Evolutionary conservation across 2,329 filamentous ascomycete species (phyloP), one percentile per base, ranked within the genome.

Genomic region (Grosmannia huntii): DNA sequence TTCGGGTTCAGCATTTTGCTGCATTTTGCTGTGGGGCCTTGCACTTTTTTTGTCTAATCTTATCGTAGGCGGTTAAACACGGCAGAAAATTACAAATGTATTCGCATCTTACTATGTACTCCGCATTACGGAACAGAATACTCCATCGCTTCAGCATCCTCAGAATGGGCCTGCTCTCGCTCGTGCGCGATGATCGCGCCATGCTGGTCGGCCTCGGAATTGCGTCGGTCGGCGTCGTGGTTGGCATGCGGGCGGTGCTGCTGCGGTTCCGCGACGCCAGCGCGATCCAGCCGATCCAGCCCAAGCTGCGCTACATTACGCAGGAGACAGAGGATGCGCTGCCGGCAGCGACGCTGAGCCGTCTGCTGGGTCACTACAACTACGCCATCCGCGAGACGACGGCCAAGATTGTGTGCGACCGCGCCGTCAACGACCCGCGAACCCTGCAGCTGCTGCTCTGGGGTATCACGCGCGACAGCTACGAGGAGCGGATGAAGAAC

Each of bases 291-390:
- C 79, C 82, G 41, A 67, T 75, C 44, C 80, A 83, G 60, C 83
- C 83, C 41, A 85, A 86, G 67, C 81, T 86, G 55, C 81, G 85
- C 64, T 87, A 88, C 68, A 87, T 89, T 62, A 87, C 83, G 16
- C 84, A 90, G 68, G 83, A 86, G 27, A 88, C 85, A 2, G 86
- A 90, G 66, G 86, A 90, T 66, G 80, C 85, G 2, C 75, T 90
- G 49, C 80, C 83, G 59, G 67, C 83, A 12, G 75, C 78, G 49
- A 90, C 87, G 0, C 74, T 91, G 11, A 75, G 83, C 56, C 86
- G 82, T 62, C 76, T 91, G 4, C 73, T 87, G 14, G 75, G 79
- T 56, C 87, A 87, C 68, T 86, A 86, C 60, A 92, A 85, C 69
- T 85, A 82, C 65, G 80, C 86, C 23, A 86, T 91, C 62, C 78